Evolutionary conservation across 495 filamentous ascomycete genomes (phyloP).

Genomic region (Aspergillus biplanus): DNA sequence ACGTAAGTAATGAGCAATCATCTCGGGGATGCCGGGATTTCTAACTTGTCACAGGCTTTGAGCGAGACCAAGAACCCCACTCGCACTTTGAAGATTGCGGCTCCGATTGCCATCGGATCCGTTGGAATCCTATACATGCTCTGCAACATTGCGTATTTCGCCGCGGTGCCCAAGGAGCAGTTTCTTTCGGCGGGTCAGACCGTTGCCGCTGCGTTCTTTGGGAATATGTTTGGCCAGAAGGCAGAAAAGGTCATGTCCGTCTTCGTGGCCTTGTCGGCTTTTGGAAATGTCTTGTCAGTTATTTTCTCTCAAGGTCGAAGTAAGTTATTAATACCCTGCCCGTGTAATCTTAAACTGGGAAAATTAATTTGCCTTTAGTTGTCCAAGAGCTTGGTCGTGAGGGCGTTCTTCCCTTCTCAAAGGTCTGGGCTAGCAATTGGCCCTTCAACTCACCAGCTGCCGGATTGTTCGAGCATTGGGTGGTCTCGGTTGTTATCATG

Average conservation of each 20-base stretch:
- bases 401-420: slow-evolving; percentile 63
- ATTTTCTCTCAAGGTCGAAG: slow-evolving; percentile 69
- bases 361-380: slow-evolving; percentile 33
- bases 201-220: slow-evolving; percentile 67
- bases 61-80: slow-evolving; percentile 65
- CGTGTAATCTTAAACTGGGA: background rate
- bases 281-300: slow-evolving; percentile 71
- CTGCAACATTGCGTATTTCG: slow-evolving; percentile 74
- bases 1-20: slow-evolving; percentile 29
- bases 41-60: slow-evolving; percentile 48
- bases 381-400: slow-evolving; percentile 69
- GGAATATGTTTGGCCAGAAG: slow-evolving; percentile 65
- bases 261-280: slow-evolving; percentile 72
- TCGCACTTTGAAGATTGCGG: slow-evolving; percentile 65
- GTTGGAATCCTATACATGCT: slow-evolving; percentile 70
- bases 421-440: slow-evolving; percentile 66
- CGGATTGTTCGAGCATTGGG: slow-evolving; percentile 64
- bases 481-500: slow-evolving; percentile 63
- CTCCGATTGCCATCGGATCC: slow-evolving; percentile 60
- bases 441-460: slow-evolving; percentile 64
- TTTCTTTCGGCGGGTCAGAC: slow-evolving; percentile 62
- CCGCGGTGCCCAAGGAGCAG: slow-evolving; percentile 65
- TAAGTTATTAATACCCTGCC: slow-evolving; percentile 26
- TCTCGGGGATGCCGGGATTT: too few species aligned
- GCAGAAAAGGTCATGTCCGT: slow-evolving; percentile 65